Base-by-base conservation (phyloP, 2,329 filamentous ascomycete genomes). In the Xylariales sp. region DNA sequence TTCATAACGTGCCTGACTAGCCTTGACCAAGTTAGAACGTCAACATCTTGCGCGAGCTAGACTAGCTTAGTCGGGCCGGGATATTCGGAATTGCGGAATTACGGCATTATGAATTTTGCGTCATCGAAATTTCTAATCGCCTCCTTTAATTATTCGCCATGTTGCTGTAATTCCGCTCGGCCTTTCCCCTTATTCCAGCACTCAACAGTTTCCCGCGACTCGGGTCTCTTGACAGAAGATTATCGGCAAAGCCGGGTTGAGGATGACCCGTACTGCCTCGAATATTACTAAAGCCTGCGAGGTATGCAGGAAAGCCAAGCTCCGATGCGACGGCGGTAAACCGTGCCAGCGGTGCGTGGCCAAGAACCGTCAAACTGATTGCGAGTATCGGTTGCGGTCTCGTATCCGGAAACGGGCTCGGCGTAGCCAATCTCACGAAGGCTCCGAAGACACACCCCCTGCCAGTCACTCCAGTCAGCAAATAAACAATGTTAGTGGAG, bases 281-380 rank as follows among this genome's bases (percentile, higher is more conserved):
- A 66, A 66, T 30, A 61, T 61, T 34, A 54, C 43, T 39, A 66
- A 66, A 52, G 64, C 64, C 28, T 66, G 57, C 39, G 58, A 66
- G 28, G 49, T 48, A 56, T 66, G 64, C 64, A 49, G 58, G 32
- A 66, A 66, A 39, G 57, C 64, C 8, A 66, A 66, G 43, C 57
- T 61, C 23, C 57, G 64, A 5, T 66, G 64, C 46, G 49, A 66
- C 46, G 64, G 64, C 43, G 50, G 53, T 45, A 50, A 48, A 8
- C 64, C 64, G 36, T 66, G 64, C 56, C 57, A 14, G 45, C 59
- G 57, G 10, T 66, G 64, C 45, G 34, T 62, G 14, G 50, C 43
- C 18, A 61, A 66, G 50, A 36, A 48, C 43, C 43, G 52, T 34
- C 56, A 58, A 39, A 14, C 32, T 52, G 64, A 66, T 16, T 66